Evolutionary conservation across 2,329 filamentous ascomycete species (phyloP).

Genomic region (Colletotrichum destructivum): DNA sequence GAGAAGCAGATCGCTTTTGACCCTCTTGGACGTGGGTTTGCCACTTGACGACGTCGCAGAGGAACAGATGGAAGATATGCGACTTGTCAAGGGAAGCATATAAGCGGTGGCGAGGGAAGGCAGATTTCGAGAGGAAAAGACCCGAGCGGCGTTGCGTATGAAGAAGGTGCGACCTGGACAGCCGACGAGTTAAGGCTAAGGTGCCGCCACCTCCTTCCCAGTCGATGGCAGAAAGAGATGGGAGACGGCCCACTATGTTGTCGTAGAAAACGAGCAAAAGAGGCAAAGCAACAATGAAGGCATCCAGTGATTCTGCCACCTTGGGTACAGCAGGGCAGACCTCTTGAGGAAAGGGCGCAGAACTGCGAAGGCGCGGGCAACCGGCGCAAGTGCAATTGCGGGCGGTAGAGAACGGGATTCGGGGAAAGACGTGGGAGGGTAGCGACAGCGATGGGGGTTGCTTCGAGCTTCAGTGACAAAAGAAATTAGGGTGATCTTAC

Average conservation of each 20-base stretch:
- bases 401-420: background rate
- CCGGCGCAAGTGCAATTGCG: background rate
- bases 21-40: background rate
- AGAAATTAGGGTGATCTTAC: slow-evolving; percentile 30
- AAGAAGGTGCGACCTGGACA: slow-evolving; percentile 8
- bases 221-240: background rate
- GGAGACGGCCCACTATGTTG: background rate
- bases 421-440: background rate
- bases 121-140: background rate
- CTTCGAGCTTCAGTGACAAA: slow-evolving; percentile 8
- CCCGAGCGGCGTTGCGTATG: background rate
- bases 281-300: background rate
- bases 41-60: slow-evolving; percentile 17
- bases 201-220: background rate
- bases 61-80: background rate
- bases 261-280: background rate
- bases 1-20: background rate
- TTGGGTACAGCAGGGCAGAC: background rate
- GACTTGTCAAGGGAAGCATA: background rate
- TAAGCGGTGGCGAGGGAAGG: background rate
- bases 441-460: background rate
- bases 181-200: background rate
- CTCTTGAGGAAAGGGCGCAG: background rate
- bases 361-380: slow-evolving; percentile 20
- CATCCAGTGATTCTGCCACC: background rate